Conservation (phyloP, 768 basidiomycete genomes). For the Obba rivulosa region DNA sequence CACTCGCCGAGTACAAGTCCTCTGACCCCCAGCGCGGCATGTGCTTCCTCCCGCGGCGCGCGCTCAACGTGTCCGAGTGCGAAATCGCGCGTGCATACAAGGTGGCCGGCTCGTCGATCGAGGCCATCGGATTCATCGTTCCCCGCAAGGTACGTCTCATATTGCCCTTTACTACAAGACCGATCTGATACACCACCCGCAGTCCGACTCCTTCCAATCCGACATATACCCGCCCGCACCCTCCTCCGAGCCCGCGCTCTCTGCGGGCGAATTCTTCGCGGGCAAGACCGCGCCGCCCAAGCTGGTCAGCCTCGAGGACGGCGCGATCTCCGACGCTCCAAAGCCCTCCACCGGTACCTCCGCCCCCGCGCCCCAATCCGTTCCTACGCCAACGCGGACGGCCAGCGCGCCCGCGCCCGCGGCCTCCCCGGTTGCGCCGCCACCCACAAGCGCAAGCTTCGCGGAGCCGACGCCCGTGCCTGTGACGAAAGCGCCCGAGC, state of each 20-base stretch:
- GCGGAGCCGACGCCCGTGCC: constrained; percentile 24
- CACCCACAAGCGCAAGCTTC: no score
- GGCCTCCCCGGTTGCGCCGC: constrained; percentile 20
- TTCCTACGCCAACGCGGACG: constrained; percentile 19
- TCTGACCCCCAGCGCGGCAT: constrained; percentile 94
- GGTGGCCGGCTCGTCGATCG: constrained; percentile 63
- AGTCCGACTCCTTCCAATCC: constrained; percentile 95
- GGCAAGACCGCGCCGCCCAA: constrained; percentile 80
- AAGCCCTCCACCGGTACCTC: constrained; percentile 12
- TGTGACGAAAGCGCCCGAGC: constrained; percentile 16
- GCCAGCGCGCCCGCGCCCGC: constrained; percentile 20
- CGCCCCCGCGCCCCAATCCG: constrained; percentile 16
- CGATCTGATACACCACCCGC: not conserved
- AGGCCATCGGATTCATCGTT: constrained; percentile 93
- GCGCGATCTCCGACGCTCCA: constrained; percentile 34
- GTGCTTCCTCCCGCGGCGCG: constrained; percentile 92
- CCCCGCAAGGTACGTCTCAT: constrained; percentile 69
- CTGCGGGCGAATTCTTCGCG: constrained; percentile 81
- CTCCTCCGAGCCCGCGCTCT: constrained; percentile 72
- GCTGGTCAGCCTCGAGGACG: constrained; percentile 74
- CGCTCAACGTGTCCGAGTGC: constrained; percentile 83
- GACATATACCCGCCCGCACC: constrained; percentile 95
- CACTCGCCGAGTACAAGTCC: constrained; percentile 81
- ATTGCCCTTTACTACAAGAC: no score
- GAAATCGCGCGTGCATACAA: constrained; percentile 97